Conservation (phyloP, 1,284 basidiomycete genomes). For the Volvariella volvacea region DNA sequence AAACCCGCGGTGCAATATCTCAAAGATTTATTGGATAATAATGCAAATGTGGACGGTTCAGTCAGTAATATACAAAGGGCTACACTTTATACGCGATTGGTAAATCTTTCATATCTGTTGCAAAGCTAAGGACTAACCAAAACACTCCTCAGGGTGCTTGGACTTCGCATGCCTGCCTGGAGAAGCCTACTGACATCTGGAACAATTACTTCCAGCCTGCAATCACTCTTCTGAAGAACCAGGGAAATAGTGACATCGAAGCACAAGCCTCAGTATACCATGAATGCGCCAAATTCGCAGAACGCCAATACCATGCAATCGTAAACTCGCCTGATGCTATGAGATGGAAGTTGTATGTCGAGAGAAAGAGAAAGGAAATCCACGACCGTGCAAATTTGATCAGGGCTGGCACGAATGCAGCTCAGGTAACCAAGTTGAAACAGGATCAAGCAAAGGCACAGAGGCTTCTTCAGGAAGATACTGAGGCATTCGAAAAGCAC, state of each 20-base stretch:
- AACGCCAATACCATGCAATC: conserved; percentile 75
- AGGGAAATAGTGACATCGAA: conserved; percentile 12
- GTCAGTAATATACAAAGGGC: conserved; percentile 28
- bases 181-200: conserved; percentile 75
- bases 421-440: conserved; percentile 7
- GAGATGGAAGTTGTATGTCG: conserved; percentile 67
- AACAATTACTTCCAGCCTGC: conserved; percentile 67
- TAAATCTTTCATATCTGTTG: conserved; percentile 24
- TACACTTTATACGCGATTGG: conserved; percentile 52
- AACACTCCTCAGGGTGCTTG: conserved; percentile 66
- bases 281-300: conserved; percentile 85
- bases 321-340: conserved; percentile 67
- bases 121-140: background rate
- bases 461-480: conserved; percentile 45
- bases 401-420: conserved; percentile 17
- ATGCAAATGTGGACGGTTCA: conserved; percentile 11
- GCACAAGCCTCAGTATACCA: conserved; percentile 67
- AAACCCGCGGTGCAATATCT: conserved; percentile 78
- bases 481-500: conserved; percentile 54
- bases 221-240: conserved; percentile 29
- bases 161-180: conserved; percentile 81
- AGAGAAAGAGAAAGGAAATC: conserved; percentile 65
- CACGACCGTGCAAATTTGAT: conserved; percentile 36
- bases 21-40: conserved; percentile 34
- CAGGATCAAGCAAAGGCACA: conserved; percentile 19